Conservation (phyloP, 2,329 filamentous ascomycete species). For the Monilinia laxa region DNA sequence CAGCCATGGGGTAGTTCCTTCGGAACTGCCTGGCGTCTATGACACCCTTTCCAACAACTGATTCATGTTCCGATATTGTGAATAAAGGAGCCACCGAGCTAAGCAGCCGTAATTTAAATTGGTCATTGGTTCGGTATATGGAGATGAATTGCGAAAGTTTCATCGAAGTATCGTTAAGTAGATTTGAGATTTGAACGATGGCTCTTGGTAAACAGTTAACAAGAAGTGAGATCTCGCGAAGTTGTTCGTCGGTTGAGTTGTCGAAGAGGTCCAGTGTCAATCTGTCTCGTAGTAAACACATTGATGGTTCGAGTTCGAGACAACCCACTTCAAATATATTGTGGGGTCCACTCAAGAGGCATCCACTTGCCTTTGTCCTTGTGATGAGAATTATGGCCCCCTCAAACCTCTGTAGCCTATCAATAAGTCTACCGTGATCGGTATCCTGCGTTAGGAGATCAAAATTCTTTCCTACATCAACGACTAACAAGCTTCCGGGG, state of each 20-base stretch:
- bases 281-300: conserved; percentile 28
- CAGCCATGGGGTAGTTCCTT: conserved; percentile 24
- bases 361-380: conserved; percentile 30
- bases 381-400: conserved; percentile 32
- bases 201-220: conserved; percentile 32
- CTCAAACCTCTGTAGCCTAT: conserved; percentile 28
- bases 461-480: conserved; percentile 31
- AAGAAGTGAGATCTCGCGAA: conserved; percentile 28
- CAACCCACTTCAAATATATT: conserved; percentile 31
- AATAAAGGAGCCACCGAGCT: conserved; percentile 30
- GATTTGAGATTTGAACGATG: conserved; percentile 31
- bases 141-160: conserved; percentile 33
- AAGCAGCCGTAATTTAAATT: conserved; percentile 33
- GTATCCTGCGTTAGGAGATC: conserved; percentile 20
- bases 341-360: conserved; percentile 28
- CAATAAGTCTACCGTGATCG: conserved; percentile 25
- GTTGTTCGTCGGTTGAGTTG: conserved; percentile 27
- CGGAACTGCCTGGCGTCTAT: conserved; percentile 31
- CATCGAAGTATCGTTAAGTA: conserved; percentile 34
- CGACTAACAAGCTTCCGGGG: conserved; percentile 28
- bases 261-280: conserved; percentile 23
- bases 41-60: conserved; percentile 32
- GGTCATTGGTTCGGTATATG: conserved; percentile 30
- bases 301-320: conserved; percentile 30
- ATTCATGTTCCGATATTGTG: conserved; percentile 25